Evolutionary conservation across 345 rosid genomes (phyloP).

Genomic region (Psidium friedrichsthalianum): DNA sequence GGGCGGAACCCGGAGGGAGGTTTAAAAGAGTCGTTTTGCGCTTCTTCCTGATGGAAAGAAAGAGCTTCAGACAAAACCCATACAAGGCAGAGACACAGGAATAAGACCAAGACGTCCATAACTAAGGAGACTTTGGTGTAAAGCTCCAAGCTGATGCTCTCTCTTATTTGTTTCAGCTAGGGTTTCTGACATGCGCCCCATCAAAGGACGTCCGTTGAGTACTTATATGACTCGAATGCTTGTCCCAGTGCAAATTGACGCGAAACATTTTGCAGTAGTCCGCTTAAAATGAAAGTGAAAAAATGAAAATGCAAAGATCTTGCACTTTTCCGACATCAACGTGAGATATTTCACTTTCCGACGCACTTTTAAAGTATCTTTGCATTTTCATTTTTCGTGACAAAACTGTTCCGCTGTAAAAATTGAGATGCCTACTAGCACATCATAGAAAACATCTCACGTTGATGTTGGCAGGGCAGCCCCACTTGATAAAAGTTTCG

Average conservation of each 20-base stretch:
- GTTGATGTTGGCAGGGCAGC: background rate
- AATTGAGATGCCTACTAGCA: too few species aligned
- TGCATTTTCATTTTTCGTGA: too few species aligned
- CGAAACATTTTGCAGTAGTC: too few species aligned
- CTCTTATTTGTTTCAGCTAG: background rate
- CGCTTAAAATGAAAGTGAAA: too few species aligned
- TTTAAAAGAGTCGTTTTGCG: background rate
- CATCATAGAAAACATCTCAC: background rate
- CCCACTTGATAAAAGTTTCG: background rate
- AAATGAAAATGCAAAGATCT: too few species aligned
- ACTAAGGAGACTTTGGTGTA: background rate
- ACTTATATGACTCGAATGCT: background rate
- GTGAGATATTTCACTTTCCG: too few species aligned
- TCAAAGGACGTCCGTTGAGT: background rate
- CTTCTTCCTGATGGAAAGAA: background rate
- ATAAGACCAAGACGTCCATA: background rate
- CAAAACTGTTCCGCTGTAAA: too few species aligned
- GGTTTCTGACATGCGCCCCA: background rate
- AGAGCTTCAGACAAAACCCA: background rate
- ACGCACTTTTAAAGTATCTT: too few species aligned
- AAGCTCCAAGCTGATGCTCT: background rate
- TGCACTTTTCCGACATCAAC: too few species aligned
- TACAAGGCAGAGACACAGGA: background rate
- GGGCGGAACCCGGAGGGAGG: conserved; percentile 25
- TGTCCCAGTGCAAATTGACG: background rate